Evolutionary conservation across 129 eudicot species (phyloP).

Genomic region (Dittrichia graveolens): DNA sequence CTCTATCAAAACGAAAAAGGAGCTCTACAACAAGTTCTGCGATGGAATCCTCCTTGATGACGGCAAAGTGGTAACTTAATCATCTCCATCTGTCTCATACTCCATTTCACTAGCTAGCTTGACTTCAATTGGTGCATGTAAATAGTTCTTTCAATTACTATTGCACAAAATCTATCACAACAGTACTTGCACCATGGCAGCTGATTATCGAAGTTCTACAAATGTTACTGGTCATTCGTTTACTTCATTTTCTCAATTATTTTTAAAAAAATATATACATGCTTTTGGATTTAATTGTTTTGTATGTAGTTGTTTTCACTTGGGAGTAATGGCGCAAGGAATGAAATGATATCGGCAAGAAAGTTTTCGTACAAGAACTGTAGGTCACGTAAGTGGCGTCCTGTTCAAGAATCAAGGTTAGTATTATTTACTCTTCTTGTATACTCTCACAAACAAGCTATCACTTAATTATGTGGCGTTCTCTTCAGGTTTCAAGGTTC

Average conservation of each 20-base stretch:
- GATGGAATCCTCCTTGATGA: conserved; percentile 9
- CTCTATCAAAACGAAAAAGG: not conserved
- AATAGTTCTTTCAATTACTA: not conserved
- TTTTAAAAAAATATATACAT: too few relatives aligned
- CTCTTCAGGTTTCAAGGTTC: not conserved
- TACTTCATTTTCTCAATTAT: too few relatives aligned
- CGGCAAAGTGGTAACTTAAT: conserved; percentile 13
- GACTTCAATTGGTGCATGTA: not conserved
- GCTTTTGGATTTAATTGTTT: not conserved
- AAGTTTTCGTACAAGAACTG: conserved; percentile 4
- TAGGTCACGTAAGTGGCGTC: not conserved
- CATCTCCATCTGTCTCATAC: not conserved
- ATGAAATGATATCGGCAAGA: conserved; percentile 7
- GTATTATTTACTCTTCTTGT: too few relatives aligned
- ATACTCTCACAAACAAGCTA: too few relatives aligned
- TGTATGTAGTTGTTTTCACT: conserved; percentile 6
- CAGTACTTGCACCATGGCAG: too few relatives aligned
- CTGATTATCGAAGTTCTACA: too few relatives aligned
- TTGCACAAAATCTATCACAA: too few relatives aligned
- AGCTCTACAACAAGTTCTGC: not conserved
- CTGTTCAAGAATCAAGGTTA: not conserved
- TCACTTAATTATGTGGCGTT: too few relatives aligned
- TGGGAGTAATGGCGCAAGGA: conserved; percentile 1
- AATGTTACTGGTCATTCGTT: too few relatives aligned
- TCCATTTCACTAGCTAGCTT: not conserved